Evolutionary conservation across 345 rosid species (phyloP).

Genomic region (Arabidopsis thaliana): TAIR10.1 NC_003070.9:7108501-7109000

Average conservation of each 20-base stretch:
- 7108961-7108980: conserved; percentile 59
- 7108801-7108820: conserved; percentile 57
- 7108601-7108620: conserved; percentile 45
- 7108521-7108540: conserved; percentile 42
- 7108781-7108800: conserved; percentile 68
- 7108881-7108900: conserved; percentile 58
- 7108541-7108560: conserved; percentile 40
- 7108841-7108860: conserved; percentile 57
- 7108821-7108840: conserved; percentile 63
- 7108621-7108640: conserved; percentile 35
- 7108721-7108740: conserved; percentile 58
- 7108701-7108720: conserved; percentile 59
- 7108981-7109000: conserved; percentile 77
- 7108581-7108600: conserved; percentile 36
- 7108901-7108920: conserved; percentile 46
- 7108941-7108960: conserved; percentile 51
- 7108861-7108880: conserved; percentile 62
- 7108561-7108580: conserved; percentile 22
- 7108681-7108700: conserved; percentile 45
- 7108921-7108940: conserved; percentile 48
- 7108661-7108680: conserved; percentile 51
- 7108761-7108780: conserved; percentile 60
- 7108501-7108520: conserved; percentile 39
- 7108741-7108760: conserved; percentile 52
- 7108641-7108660: conserved; percentile 46